phyloP scores from a whole-genome alignment of 2,329 filamentous ascomycete species.

The Aspergillus sclerotialis region DNA sequence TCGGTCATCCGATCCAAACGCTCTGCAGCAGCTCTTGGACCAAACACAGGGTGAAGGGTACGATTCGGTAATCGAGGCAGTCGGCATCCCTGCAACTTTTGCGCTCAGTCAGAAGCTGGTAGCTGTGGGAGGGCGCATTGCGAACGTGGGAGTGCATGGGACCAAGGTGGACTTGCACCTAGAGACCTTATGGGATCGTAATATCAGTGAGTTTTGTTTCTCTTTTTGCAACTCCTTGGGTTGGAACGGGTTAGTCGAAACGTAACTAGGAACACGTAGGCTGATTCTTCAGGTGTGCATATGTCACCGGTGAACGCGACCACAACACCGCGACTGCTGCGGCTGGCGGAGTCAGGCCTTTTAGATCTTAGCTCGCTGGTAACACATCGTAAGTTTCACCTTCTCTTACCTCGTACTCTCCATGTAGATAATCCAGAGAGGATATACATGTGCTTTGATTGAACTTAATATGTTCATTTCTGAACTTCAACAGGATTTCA shows the following conservation, averaged over 20 bases:
- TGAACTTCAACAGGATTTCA: constrained; percentile 16
- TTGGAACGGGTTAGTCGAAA: not conserved
- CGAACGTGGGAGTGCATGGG: constrained; percentile 51
- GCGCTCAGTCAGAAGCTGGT: constrained; percentile 45
- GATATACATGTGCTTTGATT: no score
- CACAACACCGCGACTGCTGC: constrained; percentile 10
- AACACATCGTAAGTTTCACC: constrained; percentile 16
- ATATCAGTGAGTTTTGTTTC: constrained; percentile 36
- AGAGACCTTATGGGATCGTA: constrained; percentile 46
- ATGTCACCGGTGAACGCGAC: constrained; percentile 17
- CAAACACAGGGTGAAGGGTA: constrained; percentile 45
- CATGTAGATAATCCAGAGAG: not conserved
- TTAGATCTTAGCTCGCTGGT: constrained; percentile 12
- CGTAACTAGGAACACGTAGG: no score
- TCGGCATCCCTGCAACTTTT: constrained; percentile 47
- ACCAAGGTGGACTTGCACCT: constrained; percentile 43
- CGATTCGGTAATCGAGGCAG: constrained; percentile 51
- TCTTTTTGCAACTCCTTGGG: not conserved
- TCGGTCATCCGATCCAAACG: constrained; percentile 23
- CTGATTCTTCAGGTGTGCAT: constrained; percentile 19
- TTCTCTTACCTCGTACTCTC: not conserved
- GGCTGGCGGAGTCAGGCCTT: constrained; percentile 9
- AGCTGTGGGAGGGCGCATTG: constrained; percentile 45
- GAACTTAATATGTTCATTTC: no score
- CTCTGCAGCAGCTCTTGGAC: constrained; percentile 30